Base-by-base conservation (phyloP, 176 grass and related monocot species). In the Musa beccarii region DNA sequence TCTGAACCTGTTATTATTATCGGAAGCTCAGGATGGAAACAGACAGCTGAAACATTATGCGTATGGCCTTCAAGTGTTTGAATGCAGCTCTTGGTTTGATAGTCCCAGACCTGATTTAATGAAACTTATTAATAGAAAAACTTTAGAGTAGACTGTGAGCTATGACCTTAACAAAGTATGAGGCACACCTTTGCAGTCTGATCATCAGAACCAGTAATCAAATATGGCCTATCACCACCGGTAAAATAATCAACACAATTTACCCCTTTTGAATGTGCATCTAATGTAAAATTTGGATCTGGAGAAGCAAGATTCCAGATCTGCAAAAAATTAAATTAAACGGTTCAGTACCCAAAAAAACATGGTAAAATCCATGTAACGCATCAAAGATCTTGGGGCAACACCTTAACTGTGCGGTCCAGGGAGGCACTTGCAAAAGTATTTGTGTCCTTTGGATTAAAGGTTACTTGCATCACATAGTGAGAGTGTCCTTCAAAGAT, bases 401-500 rank as follows among this genome's bases (percentile, higher is more conserved):
- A 49, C 43, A 99, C 95, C 95, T 99, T 94, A 77, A 92, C 89
- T 59, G 95, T 99, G 53, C 95, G 95, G 77, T 99, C 95, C 54
- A 99, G 90, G 23, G 95, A 99, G 69, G 95, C 95, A 79, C 95
- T 99, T 79, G 95, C 95, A 71, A 94, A 99, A 66, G 90, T 99
- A 80, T 99, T 99, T 52, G 86, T 94, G 68, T 99, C 95, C 83
- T 99, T 99, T 13, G 95, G 95, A 69, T 99, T 99, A 78, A 99
- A 94, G 54, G 95, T 94, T 68, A 99, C 86, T 83, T 99, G 95
- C 95, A 99, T 99, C 52, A 99, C 95, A 81, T 99, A 99, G 79
- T 99, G 95, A 67, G 95, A 99, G 84, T 99, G 90, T 13, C 95
- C 95, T 82, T 99, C 95, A 81, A 99, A 99, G 74, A 99, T 94